These are phyloP conservation scores for Podila epicladia DNA, from an alignment of 192 early-diverging fungal genomes.

Conservation along the genomic window DNA sequence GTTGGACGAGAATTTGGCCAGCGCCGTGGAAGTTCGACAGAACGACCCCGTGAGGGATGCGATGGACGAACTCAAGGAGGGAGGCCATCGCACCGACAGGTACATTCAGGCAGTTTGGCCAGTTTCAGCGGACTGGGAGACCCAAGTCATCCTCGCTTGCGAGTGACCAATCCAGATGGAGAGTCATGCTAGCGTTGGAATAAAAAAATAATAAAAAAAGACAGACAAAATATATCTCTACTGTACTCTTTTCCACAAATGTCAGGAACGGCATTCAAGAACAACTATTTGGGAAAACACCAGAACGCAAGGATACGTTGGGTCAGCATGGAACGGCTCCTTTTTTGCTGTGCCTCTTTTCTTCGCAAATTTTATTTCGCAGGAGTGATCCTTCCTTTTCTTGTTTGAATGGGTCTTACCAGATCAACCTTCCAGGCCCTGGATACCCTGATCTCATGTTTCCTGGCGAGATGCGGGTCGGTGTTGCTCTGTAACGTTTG, in stretches of 20 bases:
- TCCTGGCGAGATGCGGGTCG: background rate
- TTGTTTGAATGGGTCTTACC: background rate
- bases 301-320: background rate
- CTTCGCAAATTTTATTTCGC: too few species aligned
- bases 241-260: background rate
- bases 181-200: background rate
- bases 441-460: too few species aligned
- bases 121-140: slow-evolving; percentile 28
- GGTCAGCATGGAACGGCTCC: background rate
- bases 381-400: background rate
- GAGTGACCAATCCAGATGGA: slow-evolving; percentile 37
- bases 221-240: background rate
- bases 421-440: background rate
- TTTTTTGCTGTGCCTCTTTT: background rate
- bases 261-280: background rate
- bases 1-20: slow-evolving; percentile 1
- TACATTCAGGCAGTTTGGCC: slow-evolving; percentile 29
- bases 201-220: background rate
- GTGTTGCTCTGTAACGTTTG: background rate
- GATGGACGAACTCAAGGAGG: background rate
- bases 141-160: slow-evolving; percentile 13
- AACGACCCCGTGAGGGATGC: background rate
- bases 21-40: background rate
- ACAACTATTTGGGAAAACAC: background rate
- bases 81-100: slow-evolving; percentile 17